Percentiles rank a stretch among this genome's conserved stretches.
Conservation (phyloP, 495 filamentous ascomycete species). For the Lasiosphaeria miniovina region DNA sequence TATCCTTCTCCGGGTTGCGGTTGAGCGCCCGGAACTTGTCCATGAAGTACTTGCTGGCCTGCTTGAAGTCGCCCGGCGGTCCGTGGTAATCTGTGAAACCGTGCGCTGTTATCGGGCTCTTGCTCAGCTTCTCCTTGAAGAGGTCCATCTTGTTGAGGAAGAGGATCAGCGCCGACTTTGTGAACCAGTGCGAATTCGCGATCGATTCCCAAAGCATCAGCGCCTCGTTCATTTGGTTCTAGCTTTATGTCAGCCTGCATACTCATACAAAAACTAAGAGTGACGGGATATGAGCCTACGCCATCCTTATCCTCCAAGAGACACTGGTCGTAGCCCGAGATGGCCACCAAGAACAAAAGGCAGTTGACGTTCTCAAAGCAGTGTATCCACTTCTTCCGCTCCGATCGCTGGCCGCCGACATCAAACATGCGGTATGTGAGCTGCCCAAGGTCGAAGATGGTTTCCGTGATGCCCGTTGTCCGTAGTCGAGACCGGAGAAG, state of each 20-base stretch:
- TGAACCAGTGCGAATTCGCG: constrained; percentile 96
- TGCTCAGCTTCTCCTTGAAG: constrained; percentile 82
- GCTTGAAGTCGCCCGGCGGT: constrained; percentile 49
- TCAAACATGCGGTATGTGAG: constrained; percentile 99
- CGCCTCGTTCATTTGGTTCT: constrained; percentile 99
- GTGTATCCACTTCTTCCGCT: constrained; percentile 99
- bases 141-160: constrained; percentile 99
- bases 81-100: constrained; percentile 85
- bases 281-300: constrained; percentile 51
- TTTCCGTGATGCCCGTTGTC: constrained; percentile 97
- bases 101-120: constrained; percentile 79
- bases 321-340: constrained; percentile 96
- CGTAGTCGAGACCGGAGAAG: constrained; percentile 87
- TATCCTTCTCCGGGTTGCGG: constrained; percentile 78
- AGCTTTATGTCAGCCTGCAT: constrained; percentile 18
- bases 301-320: constrained; percentile 96
- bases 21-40: constrained; percentile 87
- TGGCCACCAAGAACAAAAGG: constrained; percentile 89
- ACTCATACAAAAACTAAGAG: neutral
- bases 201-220: constrained; percentile 98
- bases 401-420: constrained; percentile 93
- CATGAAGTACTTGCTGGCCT: constrained; percentile 80
- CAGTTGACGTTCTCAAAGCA: constrained; percentile 97
- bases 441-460: constrained; percentile 88
- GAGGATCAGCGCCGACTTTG: constrained; percentile 90